Evolutionary conservation across 495 filamentous ascomycete genomes (phyloP), one percentile per base, ranked within the genome.

Genomic region (Daldinia concentrica): DNA sequence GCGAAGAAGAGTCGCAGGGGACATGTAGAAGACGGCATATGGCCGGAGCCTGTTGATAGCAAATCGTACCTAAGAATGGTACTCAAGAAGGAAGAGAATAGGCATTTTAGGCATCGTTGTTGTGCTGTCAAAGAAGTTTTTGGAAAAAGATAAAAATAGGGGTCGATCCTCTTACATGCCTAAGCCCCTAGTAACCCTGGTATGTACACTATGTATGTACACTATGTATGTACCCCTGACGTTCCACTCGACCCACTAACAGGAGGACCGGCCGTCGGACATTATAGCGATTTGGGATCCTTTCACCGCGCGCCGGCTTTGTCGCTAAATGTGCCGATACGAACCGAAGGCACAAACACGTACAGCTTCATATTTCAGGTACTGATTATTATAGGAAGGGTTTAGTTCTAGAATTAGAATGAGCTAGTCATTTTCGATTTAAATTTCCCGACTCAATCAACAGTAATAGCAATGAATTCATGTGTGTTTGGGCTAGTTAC

Each of bases 1-100:
- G 84, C 86, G 84, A 67, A 92, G 83, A 67, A 89, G 79, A 74
- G 79, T 78, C 75, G 83, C 88, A 67, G 88, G 82, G 78, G 80
- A 87, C 81, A 82, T 85, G 74, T 78, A 78, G 78, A 78, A 66
- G 57, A 64, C 78, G 66, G 76, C 81, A 82, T 79, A 70, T 72
- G 76, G 69, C 66, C 69, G 62, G 70, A 69, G 72, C 74, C 69
- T 17, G 14, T 58, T 41, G 54, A 68, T 64, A 61, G 62, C 24
- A 57, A 60, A 61, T 43, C 30, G 50, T 63, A 73, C 60, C 65
- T 64, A 69, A 58, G 24, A 62, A 43, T 29, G 39, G 66, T 17
- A 64, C 50, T 66, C 27, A 34, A 30, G 55, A 58, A 36, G 22
- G 17, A 57, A 61, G 36, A 64, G 59, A 56, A 45, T 65, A 66